These are phyloP conservation scores for Paraphoma chrysanthemicola DNA, from an alignment of 2,329 filamentous ascomycete species.

Conservation along the genomic window DNA sequence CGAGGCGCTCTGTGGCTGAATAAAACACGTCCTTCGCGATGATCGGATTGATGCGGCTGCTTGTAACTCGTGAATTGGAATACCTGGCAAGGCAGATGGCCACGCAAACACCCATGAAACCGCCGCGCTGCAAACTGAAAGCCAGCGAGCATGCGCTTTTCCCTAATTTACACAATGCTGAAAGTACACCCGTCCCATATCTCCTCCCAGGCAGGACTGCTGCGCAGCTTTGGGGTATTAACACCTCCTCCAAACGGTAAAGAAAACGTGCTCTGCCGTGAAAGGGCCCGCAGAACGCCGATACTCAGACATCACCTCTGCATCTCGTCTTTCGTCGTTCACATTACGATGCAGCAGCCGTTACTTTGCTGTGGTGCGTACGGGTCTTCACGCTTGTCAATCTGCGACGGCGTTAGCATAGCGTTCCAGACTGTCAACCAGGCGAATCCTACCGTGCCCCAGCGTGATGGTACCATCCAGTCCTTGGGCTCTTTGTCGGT, in stretches of 20 bases:
- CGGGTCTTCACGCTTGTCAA: slow-evolving; percentile 96
- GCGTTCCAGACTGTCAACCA: background rate
- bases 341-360: slow-evolving; percentile 97
- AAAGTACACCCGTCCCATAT: slow-evolving; percentile 45
- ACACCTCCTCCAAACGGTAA: slow-evolving; percentile 41
- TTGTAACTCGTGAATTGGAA: slow-evolving; percentile 35
- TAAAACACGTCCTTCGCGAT: background rate
- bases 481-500: slow-evolving; percentile 94
- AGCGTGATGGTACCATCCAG: slow-evolving; percentile 98
- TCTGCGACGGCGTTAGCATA: slow-evolving; percentile 55
- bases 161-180: slow-evolving; percentile 51
- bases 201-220: slow-evolving; percentile 32
- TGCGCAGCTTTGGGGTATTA: slow-evolving; percentile 47
- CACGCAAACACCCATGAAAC: slow-evolving; percentile 32
- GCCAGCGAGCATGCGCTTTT: slow-evolving; percentile 38
- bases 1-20: background rate
- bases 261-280: slow-evolving; percentile 46
- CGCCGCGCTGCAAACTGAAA: background rate
- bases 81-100: slow-evolving; percentile 34
- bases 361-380: slow-evolving; percentile 94
- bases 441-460: slow-evolving; percentile 72
- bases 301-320: slow-evolving; percentile 44
- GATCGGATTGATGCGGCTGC: slow-evolving; percentile 20
- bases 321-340: slow-evolving; percentile 42
- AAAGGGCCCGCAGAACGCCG: slow-evolving; percentile 47